phyloP scores from a whole-genome alignment of 2,329 filamentous ascomycete genomes.

The Paecilomyces sp. region DNA sequence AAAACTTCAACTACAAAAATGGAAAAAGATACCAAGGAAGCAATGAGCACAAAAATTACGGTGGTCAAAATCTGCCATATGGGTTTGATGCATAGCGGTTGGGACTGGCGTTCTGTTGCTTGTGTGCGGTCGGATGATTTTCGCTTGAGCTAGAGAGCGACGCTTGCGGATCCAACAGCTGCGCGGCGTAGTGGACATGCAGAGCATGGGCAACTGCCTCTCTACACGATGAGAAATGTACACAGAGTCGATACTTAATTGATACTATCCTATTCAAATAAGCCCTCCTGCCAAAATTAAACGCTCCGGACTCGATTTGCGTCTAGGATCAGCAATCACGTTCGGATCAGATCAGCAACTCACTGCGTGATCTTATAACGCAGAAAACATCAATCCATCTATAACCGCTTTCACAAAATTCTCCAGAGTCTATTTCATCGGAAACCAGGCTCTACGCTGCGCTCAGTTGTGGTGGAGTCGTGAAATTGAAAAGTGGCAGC shows the following conservation, averaged over 20 bases:
- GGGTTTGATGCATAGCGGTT: neutral
- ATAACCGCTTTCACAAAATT: neutral
- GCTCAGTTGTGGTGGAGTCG: neutral
- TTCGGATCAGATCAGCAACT: neutral
- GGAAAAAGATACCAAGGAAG: constrained; percentile 12
- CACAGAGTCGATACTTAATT: neutral
- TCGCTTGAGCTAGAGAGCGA: neutral
- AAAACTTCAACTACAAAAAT: constrained; percentile 7
- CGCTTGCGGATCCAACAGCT: neutral
- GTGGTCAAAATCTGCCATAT: neutral
- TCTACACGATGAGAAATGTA: neutral
- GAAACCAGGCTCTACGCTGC: neutral
- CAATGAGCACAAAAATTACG: constrained; percentile 5
- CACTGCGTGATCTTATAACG: neutral
- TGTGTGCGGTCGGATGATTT: neutral
- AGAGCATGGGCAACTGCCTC: neutral
- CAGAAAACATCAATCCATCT: neutral
- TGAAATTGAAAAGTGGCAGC: neutral
- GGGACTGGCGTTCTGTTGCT: neutral
- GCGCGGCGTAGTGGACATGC: neutral
- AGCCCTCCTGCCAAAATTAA: neutral
- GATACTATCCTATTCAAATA: neutral
- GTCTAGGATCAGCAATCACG: neutral
- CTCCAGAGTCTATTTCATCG: neutral
- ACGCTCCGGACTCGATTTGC: neutral